Evolutionary conservation across 257 asterid genomes (phyloP).

Genomic region (Eustoma russellianum): DNA sequence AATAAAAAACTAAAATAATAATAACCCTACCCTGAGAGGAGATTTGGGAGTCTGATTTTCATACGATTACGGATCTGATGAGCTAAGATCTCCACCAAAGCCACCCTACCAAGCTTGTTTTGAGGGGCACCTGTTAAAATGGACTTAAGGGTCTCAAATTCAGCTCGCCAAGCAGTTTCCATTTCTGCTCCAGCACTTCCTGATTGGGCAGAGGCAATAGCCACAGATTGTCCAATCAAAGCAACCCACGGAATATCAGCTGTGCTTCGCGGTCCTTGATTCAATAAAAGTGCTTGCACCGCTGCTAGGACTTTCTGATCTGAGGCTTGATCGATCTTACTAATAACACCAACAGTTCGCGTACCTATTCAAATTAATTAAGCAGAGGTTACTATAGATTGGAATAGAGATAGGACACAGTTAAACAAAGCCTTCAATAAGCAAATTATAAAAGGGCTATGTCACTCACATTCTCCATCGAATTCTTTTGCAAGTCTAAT

Average conservation of each 20-base stretch:
- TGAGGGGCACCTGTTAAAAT: constrained; percentile 82
- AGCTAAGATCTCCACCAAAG: constrained; percentile 88
- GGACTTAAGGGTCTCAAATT: constrained; percentile 83
- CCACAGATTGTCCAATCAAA: constrained; percentile 92
- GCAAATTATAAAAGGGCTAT: background rate
- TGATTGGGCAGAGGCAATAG: constrained; percentile 88
- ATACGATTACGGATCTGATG: constrained; percentile 84
- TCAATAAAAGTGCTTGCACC: constrained; percentile 82
- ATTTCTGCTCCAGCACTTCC: constrained; percentile 68
- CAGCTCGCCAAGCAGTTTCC: constrained; percentile 96
- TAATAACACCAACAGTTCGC: constrained; percentile 87
- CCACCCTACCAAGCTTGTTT: constrained; percentile 91
- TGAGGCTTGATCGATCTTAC: constrained; percentile 89
- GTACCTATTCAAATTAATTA: constrained; percentile 55
- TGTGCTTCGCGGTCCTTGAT: constrained; percentile 94
- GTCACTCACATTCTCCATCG: constrained; percentile 88
- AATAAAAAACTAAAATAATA: background rate
- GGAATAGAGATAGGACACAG: background rate
- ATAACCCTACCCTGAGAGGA: constrained; percentile 62
- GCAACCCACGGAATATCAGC: constrained; percentile 98
- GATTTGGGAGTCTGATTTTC: constrained; percentile 88
- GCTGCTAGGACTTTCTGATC: constrained; percentile 89
- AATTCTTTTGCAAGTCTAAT: constrained; percentile 88
- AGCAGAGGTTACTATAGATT: constrained; percentile 1
- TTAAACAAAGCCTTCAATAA: background rate